phyloP scores from a whole-genome alignment of 257 asterid species.

The Nicotiana knightiana region DNA sequence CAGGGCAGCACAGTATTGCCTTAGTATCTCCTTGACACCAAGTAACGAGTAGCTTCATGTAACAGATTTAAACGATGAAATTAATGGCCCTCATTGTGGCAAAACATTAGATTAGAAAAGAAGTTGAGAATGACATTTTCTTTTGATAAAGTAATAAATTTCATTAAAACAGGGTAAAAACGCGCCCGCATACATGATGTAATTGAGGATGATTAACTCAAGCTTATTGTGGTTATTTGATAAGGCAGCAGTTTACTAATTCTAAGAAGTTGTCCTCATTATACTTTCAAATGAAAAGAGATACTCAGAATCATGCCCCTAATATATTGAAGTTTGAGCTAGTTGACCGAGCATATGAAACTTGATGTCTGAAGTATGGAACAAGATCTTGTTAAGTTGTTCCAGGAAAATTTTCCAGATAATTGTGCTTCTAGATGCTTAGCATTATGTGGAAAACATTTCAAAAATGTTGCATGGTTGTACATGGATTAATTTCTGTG shows the following conservation, averaged over 20 bases:
- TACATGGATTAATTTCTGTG: not conserved
- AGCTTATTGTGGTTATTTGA: not conserved
- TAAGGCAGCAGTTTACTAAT: not conserved
- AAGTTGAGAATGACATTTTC: not conserved
- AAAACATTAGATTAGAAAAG: not conserved
- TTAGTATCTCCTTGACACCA: not conserved
- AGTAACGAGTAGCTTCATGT: not conserved
- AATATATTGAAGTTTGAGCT: conserved; percentile 2
- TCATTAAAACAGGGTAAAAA: no score
- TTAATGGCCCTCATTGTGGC: not conserved
- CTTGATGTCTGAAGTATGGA: not conserved
- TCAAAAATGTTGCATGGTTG: not conserved
- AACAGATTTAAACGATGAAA: not conserved
- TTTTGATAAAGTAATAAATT: no score
- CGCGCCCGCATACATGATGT: no score
- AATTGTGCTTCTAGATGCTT: not conserved
- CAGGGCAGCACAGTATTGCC: not conserved
- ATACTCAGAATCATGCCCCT: not conserved
- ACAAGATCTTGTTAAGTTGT: not conserved
- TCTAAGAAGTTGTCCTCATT: not conserved
- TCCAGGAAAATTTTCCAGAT: conserved; percentile 1
- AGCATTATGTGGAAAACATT: not conserved
- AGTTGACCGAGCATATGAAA: not conserved
- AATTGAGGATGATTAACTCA: not conserved
- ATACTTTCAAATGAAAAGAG: not conserved